Conservation (phyloP, 345 rosid species). For the Rubroshorea leprosula region DNA sequence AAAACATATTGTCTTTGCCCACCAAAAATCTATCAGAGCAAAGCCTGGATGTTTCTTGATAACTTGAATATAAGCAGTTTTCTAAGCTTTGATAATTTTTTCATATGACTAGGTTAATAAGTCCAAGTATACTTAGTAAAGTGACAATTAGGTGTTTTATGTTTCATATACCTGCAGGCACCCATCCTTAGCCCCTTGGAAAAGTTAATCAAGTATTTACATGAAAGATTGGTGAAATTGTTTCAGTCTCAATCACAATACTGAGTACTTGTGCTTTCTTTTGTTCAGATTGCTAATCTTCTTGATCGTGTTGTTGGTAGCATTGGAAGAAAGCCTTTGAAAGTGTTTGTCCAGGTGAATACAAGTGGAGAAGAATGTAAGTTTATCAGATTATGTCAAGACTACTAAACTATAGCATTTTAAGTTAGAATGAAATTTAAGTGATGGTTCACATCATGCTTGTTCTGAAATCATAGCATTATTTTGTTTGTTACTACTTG, state of each 20-base stretch:
- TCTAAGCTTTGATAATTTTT: no score
- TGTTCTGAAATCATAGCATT: neutral
- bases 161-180: neutral
- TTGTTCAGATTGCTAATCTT: slow-evolving; percentile 73
- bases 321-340: slow-evolving; percentile 73
- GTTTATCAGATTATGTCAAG: slow-evolving; percentile 17
- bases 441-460: neutral
- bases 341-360: slow-evolving; percentile 86
- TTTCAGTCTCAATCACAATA: neutral
- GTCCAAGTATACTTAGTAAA: no score
- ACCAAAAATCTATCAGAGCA: no score
- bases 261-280: slow-evolving; percentile 9
- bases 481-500: neutral
- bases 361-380: slow-evolving; percentile 98
- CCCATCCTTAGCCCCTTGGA: neutral
- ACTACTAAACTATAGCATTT: neutral
- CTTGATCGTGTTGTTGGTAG: slow-evolving; percentile 63
- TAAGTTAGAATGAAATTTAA: neutral
- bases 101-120: no score
- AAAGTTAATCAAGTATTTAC: neutral
- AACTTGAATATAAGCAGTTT: no score
- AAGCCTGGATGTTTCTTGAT: no score
- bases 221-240: neutral
- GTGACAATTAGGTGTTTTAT: no score
- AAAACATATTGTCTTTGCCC: neutral